Evolutionary conservation across 2,329 filamentous ascomycete species (phyloP).

Genomic region (Colletotrichum tamarilloi): DNA sequence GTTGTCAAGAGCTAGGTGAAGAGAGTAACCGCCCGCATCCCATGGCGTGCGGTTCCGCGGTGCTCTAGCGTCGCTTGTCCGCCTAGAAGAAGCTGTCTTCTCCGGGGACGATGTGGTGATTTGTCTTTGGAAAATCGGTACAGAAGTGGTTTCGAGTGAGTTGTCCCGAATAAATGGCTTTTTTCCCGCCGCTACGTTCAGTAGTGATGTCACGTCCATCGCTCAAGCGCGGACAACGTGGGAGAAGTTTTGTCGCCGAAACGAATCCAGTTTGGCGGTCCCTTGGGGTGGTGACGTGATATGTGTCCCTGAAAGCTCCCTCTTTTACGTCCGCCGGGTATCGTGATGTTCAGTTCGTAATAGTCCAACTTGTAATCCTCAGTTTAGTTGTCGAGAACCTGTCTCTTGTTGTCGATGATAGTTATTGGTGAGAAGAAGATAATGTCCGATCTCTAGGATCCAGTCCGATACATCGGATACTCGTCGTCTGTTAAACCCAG

Average conservation of each 20-base stretch:
- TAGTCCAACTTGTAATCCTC: not conserved
- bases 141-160: conserved; percentile 27
- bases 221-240: conserved; percentile 36
- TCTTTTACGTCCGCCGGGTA: not conserved
- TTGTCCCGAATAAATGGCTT: conserved; percentile 33
- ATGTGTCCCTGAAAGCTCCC: not conserved
- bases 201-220: conserved; percentile 39
- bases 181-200: conserved; percentile 37
- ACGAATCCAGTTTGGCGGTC: conserved; percentile 32
- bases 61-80: conserved; percentile 31
- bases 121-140: conserved; percentile 14
- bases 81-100: conserved; percentile 33
- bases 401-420: not conserved
- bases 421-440: not conserved
- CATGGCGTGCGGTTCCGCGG: conserved; percentile 57
- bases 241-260: conserved; percentile 27
- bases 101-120: conserved; percentile 26
- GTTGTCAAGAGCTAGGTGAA: conserved; percentile 54
- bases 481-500: conserved; percentile 31
- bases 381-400: conserved; percentile 1
- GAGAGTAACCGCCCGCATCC: conserved; percentile 62
- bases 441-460: conserved; percentile 33
- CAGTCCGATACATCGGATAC: conserved; percentile 36
- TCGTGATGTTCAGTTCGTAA: not conserved
- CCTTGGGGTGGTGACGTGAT: conserved; percentile 4